These are phyloP conservation scores for Entoloma clypeatum DNA, from an alignment of 1,284 basidiomycete genomes.

Conservation along the genomic window DNA sequence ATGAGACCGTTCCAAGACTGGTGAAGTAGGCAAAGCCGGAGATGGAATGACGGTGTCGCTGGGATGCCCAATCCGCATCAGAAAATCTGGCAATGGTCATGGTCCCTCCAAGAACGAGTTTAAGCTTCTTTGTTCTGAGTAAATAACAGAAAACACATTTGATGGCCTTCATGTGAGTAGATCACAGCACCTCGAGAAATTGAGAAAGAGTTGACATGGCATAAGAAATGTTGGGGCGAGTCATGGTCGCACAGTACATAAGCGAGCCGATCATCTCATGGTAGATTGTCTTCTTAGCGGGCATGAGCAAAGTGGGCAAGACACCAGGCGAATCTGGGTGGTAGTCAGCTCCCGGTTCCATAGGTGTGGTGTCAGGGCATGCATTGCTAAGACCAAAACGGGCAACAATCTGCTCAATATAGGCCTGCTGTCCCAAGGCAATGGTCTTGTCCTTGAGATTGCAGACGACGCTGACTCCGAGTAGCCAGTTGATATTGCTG, in stretches of 20 bases:
- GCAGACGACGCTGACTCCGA: conserved; percentile 23
- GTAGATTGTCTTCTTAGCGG: too few species aligned
- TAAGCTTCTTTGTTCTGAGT: neutral
- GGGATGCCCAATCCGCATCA: conserved; percentile 14
- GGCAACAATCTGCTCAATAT: conserved; percentile 23
- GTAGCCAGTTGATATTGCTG: conserved; percentile 27
- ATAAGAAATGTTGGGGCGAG: neutral
- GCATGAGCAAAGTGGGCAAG: conserved; percentile 13
- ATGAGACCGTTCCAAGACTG: conserved; percentile 8
- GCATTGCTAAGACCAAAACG: conserved; percentile 21
- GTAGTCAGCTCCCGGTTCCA: conserved; percentile 19
- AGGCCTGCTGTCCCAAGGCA: conserved; percentile 24
- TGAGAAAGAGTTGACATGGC: neutral
- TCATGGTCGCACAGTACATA: neutral
- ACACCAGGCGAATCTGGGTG: conserved; percentile 15
- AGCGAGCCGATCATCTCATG: too few species aligned
- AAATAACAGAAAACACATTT: neutral
- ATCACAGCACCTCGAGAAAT: neutral
- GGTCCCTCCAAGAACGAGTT: conserved; percentile 1
- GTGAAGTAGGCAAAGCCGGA: conserved; percentile 11
- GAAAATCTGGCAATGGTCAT: conserved; percentile 10
- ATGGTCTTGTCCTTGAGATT: conserved; percentile 21
- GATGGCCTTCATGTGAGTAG: neutral
- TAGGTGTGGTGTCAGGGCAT: conserved; percentile 16
- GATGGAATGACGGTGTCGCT: conserved; percentile 13